Conservation (phyloP, 768 basidiomycete genomes). For the Russula sp. region DNA sequence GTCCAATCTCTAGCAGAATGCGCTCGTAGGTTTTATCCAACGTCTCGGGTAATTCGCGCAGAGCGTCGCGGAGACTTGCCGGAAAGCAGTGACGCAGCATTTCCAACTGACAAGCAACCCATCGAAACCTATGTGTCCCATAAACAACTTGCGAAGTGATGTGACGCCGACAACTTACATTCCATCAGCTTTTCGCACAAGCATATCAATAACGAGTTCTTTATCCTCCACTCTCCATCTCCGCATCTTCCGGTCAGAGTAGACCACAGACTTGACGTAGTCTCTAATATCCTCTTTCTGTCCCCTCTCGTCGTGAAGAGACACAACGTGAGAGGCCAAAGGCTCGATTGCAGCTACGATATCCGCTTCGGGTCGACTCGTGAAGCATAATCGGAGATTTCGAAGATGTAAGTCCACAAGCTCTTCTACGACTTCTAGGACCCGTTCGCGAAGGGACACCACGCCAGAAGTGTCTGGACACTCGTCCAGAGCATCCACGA, state of each 20-base stretch:
- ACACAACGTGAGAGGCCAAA: neutral
- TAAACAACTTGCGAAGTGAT: neutral
- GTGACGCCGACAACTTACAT: neutral
- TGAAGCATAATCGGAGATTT: neutral
- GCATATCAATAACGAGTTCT: neutral
- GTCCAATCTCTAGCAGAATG: neutral
- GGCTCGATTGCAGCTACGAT: neutral
- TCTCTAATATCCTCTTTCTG: neutral
- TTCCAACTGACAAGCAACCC: neutral
- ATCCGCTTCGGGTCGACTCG: neutral
- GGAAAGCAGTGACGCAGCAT: neutral
- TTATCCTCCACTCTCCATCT: neutral
- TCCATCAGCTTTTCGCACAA: neutral
- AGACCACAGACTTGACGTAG: neutral
- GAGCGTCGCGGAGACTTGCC: neutral
- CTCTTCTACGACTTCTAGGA: neutral
- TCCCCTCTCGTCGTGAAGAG: neutral
- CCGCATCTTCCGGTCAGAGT: neutral
- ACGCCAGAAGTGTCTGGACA: neutral
- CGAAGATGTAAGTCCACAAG: neutral
- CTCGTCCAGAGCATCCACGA: neutral
- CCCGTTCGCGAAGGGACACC: neutral
- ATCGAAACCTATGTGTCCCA: neutral
- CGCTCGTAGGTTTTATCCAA: neutral
- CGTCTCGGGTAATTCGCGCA: neutral